These are phyloP conservation scores for Gamarada debralockiae DNA, from an alignment of 495 filamentous ascomycete genomes.

Conservation along the genomic window DNA sequence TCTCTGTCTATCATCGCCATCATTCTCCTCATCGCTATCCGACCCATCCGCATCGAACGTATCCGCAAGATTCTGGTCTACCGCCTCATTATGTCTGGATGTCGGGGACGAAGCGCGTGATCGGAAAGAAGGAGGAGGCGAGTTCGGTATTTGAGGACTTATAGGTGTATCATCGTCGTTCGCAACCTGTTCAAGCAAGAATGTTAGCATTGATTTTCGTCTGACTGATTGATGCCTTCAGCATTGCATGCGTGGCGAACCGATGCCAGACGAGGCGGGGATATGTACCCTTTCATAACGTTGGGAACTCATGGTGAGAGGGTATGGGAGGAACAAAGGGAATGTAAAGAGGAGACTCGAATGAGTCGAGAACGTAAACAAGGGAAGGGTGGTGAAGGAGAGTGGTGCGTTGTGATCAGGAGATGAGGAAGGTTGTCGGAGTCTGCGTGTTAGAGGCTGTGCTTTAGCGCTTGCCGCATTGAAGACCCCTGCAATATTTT, in stretches of 20 bases:
- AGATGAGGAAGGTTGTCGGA: not conserved
- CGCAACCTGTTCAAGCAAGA: conserved; percentile 35
- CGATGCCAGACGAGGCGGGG: conserved; percentile 14
- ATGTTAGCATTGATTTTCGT: conserved; percentile 20
- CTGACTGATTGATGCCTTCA: not conserved
- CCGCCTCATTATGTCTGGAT: conserved; percentile 36
- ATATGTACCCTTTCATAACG: conserved; percentile 79
- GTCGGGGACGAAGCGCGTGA: conserved; percentile 70
- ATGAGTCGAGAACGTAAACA: conserved; percentile 23
- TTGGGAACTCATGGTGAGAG: conserved; percentile 64
- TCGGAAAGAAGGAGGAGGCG: conserved; percentile 91
- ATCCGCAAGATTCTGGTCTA: conserved; percentile 78
- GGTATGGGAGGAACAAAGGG: conserved; percentile 16
- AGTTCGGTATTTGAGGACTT: conserved; percentile 58
- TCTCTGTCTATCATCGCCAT: conserved; percentile 77
- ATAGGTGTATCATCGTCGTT: conserved; percentile 36
- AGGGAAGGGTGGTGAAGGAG: not conserved
- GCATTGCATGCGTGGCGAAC: conserved; percentile 18
- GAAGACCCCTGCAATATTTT: not conserved
- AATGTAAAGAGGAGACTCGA: conserved; percentile 21
- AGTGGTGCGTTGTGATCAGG: not conserved
- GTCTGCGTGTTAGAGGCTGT: too few species aligned
- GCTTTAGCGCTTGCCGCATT: too few species aligned
- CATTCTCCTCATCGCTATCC: conserved; percentile 67
- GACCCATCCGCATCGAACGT: conserved; percentile 80